Conservation (phyloP, 768 basidiomycete genomes). For the Grammothele lineata region DNA sequence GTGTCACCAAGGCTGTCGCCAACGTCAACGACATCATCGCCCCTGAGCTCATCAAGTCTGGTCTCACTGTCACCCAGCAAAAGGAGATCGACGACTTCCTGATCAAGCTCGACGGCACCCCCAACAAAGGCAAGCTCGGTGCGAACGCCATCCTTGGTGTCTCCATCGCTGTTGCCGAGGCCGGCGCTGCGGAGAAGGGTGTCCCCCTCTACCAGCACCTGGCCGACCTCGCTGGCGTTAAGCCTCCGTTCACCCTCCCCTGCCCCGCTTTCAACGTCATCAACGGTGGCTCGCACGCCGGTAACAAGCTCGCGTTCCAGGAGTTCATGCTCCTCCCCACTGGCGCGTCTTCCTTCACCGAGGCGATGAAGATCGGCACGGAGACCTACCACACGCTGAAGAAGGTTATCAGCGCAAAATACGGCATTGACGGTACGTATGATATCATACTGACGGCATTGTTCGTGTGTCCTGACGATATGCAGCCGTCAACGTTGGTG, state of each 20-base stretch:
- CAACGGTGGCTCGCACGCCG: constrained; percentile 99
- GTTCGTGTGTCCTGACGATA: constrained; percentile 1
- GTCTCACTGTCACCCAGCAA: constrained; percentile 81
- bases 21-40: constrained; percentile 94
- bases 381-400: constrained; percentile 98
- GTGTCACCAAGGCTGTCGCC: constrained; percentile 88
- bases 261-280: constrained; percentile 97
- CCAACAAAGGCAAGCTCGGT: constrained; percentile 99
- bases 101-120: constrained; percentile 95
- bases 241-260: constrained; percentile 90
- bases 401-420: constrained; percentile 98
- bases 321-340: constrained; percentile 99
- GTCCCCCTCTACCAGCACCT: constrained; percentile 96
- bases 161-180: constrained; percentile 91
- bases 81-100: constrained; percentile 97
- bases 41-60: constrained; percentile 81
- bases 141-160: constrained; percentile 99
- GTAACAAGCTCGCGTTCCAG: constrained; percentile 99
- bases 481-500: constrained; percentile 95
- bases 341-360: constrained; percentile 85
- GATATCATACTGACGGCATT: neutral
- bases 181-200: constrained; percentile 92
- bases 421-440: constrained; percentile 90
- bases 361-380: constrained; percentile 98
- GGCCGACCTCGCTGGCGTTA: constrained; percentile 92